Conservation (phyloP, 306 rosid species). For the Sechiopsis laciniata region DNA sequence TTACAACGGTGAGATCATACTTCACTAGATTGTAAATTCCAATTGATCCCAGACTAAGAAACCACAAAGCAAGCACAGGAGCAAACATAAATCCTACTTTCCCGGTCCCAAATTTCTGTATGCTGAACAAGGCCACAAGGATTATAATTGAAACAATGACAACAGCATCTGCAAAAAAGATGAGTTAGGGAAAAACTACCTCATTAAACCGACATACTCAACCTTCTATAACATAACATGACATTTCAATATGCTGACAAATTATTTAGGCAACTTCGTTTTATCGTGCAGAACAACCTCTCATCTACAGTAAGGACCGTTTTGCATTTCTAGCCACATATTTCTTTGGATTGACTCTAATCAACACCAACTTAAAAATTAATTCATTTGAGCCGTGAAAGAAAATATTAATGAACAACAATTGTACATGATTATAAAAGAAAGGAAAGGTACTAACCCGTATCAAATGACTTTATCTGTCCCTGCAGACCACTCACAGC, state of each 20-base stretch:
- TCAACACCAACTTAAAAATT: neutral
- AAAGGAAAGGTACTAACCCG: slow-evolving; percentile 50
- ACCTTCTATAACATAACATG: neutral
- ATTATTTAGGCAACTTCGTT: neutral
- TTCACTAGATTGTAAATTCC: slow-evolving; percentile 70
- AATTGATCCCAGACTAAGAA: slow-evolving; percentile 72
- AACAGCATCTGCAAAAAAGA: slow-evolving; percentile 52
- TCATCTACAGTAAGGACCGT: neutral
- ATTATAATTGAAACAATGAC: slow-evolving; percentile 60
- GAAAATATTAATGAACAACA: neutral
- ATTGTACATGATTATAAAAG: slow-evolving; percentile 7
- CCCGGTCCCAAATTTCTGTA: slow-evolving; percentile 75
- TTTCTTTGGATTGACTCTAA: neutral
- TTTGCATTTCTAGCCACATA: slow-evolving; percentile 2
- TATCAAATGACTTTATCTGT: slow-evolving; percentile 56
- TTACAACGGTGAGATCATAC: slow-evolving; percentile 57
- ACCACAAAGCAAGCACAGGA: slow-evolving; percentile 85
- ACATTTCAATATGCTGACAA: neutral
- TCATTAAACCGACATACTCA: neutral
- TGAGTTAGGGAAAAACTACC: slow-evolving; percentile 12
- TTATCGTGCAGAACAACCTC: neutral
- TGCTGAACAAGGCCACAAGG: slow-evolving; percentile 69
- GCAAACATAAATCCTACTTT: slow-evolving; percentile 92
- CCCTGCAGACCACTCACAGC: slow-evolving; percentile 87
- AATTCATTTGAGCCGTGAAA: neutral